These are phyloP conservation scores for Cephaloascus fragrans DNA, from an alignment of 805 yeast species.

Conservation along the genomic window DNA sequence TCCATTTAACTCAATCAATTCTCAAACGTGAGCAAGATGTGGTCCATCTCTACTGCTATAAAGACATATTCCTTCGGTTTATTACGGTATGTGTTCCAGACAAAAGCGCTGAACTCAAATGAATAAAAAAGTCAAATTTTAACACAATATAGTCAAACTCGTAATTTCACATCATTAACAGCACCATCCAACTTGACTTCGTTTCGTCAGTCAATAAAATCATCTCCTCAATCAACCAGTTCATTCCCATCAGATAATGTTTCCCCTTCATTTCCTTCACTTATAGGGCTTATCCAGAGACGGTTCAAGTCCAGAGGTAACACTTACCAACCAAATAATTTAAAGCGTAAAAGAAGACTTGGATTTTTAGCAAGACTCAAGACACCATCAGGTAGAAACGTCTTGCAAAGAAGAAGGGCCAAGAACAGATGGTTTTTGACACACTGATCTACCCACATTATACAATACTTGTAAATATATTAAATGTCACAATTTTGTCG, in stretches of 20 bases:
- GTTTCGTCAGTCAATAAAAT: slow-evolving; percentile 12
- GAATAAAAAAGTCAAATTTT: background rate
- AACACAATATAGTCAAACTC: background rate
- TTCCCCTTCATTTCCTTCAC: slow-evolving; percentile 13
- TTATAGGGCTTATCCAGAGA: slow-evolving; percentile 32
- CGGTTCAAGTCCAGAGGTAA: slow-evolving; percentile 89
- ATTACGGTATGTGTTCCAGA: background rate
- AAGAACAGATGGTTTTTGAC: slow-evolving; percentile 93
- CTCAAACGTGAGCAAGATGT: slow-evolving; percentile 2
- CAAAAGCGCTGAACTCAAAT: background rate
- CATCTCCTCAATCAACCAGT: slow-evolving; percentile 7
- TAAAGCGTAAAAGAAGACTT: slow-evolving; percentile 79
- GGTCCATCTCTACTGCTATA: slow-evolving; percentile 6
- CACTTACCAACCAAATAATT: slow-evolving; percentile 88
- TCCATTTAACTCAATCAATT: slow-evolving; percentile 8
- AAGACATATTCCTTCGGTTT: slow-evolving; percentile 2
- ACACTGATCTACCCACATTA: too few species aligned
- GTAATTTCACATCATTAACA: slow-evolving; percentile 6
- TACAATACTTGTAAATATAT: too few species aligned
- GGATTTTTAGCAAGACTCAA: slow-evolving; percentile 85
- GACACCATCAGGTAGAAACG: slow-evolving; percentile 65
- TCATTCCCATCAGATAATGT: slow-evolving; percentile 2
- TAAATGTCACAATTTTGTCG: too few species aligned
- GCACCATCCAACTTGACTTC: slow-evolving; percentile 4
- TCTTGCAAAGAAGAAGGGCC: slow-evolving; percentile 65